A percentile compares a stretch with the other conserved stretches of the same genome.
Conservation (phyloP, 257 asterid species). For the Buddleja alternifolia region DNA sequence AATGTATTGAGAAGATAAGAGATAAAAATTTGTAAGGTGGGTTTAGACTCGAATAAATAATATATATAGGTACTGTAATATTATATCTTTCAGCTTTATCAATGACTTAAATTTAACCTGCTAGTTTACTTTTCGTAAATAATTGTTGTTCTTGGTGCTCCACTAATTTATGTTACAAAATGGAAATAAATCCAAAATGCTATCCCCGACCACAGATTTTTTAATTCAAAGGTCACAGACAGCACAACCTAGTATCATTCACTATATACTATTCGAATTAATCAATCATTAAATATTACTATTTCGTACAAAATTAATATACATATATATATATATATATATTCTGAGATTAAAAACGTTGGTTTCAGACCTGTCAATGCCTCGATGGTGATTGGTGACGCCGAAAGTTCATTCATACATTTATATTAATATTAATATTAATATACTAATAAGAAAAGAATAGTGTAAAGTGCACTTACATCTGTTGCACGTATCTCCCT, state of each 20-base stretch:
- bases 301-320: not conserved
- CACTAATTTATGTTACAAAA: no score
- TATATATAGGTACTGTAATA: no score
- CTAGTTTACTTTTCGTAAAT: no score
- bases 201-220: not conserved
- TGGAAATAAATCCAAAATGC: not conserved
- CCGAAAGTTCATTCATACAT: conserved; percentile 22
- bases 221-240: not conserved
- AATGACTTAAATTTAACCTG: no score
- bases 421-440: not conserved
- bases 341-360: not conserved
- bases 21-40: no score
- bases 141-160: no score
- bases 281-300: not conserved
- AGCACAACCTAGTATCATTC: not conserved
- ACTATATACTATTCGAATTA: not conserved
- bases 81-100: no score
- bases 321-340: no score
- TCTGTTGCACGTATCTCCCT: not conserved
- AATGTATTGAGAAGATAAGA: no score
- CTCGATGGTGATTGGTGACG: not conserved
- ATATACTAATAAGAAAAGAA: no score
- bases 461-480: not conserved
- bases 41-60: no score
- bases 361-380: conserved; percentile 25